Percentiles rank a stretch among this genome's conserved stretches.
Evolutionary conservation across 768 basidiomycete species (phyloP).

Genomic region (Exsudoporus frostii): DNA sequence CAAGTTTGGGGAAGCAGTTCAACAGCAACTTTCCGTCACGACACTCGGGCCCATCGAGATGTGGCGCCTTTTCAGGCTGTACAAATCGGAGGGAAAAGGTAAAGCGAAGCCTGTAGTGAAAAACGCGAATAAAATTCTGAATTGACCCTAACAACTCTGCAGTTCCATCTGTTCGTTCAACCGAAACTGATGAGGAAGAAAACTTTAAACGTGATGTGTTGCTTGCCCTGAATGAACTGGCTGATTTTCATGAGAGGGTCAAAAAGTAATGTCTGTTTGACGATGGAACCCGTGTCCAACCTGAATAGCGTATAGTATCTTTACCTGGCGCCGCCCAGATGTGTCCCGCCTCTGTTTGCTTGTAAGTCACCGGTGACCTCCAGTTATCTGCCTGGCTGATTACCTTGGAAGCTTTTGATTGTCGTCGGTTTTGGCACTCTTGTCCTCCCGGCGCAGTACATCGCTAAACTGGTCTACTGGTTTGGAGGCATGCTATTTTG

Average conservation of each 20-base stretch:
- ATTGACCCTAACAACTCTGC: neutral
- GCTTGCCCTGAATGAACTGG: constrained; percentile 42
- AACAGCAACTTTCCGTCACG: constrained; percentile 42
- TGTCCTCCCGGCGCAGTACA: constrained; percentile 47
- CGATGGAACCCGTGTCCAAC: neutral
- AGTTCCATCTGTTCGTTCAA: neutral
- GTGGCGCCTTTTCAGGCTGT: constrained; percentile 49
- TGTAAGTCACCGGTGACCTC: constrained; percentile 33
- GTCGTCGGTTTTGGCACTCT: constrained; percentile 38
- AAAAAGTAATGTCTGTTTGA: constrained; percentile 47
- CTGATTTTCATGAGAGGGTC: constrained; percentile 61
- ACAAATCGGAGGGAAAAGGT: constrained; percentile 36
- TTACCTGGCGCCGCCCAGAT: constrained; percentile 59
- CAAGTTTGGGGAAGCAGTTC: constrained; percentile 49
- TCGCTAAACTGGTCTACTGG: constrained; percentile 48
- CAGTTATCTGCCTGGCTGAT: neutral
- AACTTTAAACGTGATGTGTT: constrained; percentile 44
- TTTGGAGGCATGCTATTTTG: constrained; percentile 54
- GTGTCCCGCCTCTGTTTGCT: constrained; percentile 47
- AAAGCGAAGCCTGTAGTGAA: constrained; percentile 29
- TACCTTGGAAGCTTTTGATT: constrained; percentile 33
- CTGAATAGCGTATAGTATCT: constrained; percentile 41
- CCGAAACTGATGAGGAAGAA: constrained; percentile 27
- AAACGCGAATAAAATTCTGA: constrained; percentile 1
- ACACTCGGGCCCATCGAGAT: constrained; percentile 51